Evolutionary conservation across 202 grass and related monocot species (phyloP).

Genomic region (Brachypodium distachyon): DNA sequence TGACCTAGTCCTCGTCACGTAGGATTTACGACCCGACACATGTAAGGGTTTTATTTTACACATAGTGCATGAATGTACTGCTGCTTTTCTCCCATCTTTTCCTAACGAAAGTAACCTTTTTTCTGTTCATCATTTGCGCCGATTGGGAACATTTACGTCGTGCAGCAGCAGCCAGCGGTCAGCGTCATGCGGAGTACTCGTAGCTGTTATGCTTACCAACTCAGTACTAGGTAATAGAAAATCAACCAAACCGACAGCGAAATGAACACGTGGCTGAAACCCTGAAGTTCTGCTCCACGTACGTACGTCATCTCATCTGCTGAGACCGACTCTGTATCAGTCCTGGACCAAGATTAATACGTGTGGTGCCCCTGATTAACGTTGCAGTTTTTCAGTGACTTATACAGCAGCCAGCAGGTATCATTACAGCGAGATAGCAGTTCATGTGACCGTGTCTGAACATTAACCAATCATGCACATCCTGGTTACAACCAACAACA

Average conservation of each 20-base stretch:
- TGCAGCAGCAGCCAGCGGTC: not conserved
- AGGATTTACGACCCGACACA: no score
- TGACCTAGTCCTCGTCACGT: no score
- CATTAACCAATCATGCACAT: not conserved
- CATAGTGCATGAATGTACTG: no score
- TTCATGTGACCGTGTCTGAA: not conserved
- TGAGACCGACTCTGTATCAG: not conserved
- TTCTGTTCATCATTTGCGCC: not conserved
- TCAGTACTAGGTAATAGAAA: constrained; percentile 8
- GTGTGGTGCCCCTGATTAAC: not conserved
- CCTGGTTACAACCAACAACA: not conserved
- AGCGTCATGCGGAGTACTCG: no score
- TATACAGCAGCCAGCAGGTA: not conserved
- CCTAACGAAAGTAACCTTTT: not conserved
- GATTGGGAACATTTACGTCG: constrained; percentile 16
- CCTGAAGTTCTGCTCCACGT: not conserved
- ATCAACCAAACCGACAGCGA: constrained; percentile 9
- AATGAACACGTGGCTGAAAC: not conserved
- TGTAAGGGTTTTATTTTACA: no score
- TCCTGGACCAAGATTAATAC: not conserved
- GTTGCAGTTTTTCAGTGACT: not conserved
- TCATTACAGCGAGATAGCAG: not conserved
- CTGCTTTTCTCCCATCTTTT: not conserved
- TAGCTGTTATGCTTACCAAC: constrained; percentile 24
- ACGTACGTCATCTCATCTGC: not conserved